Base-by-base conservation (phyloP, 768 basidiomycete species). In the Amanita rubescens region DNA sequence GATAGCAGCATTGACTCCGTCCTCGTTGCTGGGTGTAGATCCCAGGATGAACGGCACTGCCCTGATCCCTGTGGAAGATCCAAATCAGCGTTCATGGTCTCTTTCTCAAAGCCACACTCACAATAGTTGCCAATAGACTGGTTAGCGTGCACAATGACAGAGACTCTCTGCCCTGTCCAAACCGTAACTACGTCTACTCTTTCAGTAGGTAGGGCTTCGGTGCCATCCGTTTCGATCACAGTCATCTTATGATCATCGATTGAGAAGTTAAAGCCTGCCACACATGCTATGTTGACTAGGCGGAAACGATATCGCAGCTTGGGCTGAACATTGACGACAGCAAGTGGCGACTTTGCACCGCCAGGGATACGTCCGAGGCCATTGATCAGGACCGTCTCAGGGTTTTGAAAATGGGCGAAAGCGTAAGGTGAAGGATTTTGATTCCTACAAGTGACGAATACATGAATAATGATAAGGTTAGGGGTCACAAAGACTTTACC, bases 221-320 rank as follows among this genome's bases (percentile, higher is more conserved):
- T 54, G 7, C 72, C 74, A 43, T 79, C 78, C 1, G 67, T 73
- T 61, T 79, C 78, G 39, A 78, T 78, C 55, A 79, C 59, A 0
- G 71, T 77, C 54, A 79, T 58, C 6, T 60, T 61, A 58, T 79
- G 78, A 3, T 63, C 62, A 39, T 77, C 74, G 55, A 79, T 77
- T 5, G 69, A 73, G 65, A 80, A 74, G 2, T 56, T 59, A 57
- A 68, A 72, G 55, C 68, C 68, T 66, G 59, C 73, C 11, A 60
- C 54, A 55, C 62, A 65, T 12, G 63, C 60, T 2, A 58, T 58
- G 17, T 60, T 62, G n/a, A 66, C 19, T 20, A 66, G 42, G 5
- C 65, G 58, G 57, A 67, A 57, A 8, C 65, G 62, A 46, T 67
- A 77, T 38, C 67, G 65, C 46, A 64, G 67, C 5, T 67, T 66